phyloP scores from a whole-genome alignment of 140 eudicot species.

The Bidens hawaiensis region DNA sequence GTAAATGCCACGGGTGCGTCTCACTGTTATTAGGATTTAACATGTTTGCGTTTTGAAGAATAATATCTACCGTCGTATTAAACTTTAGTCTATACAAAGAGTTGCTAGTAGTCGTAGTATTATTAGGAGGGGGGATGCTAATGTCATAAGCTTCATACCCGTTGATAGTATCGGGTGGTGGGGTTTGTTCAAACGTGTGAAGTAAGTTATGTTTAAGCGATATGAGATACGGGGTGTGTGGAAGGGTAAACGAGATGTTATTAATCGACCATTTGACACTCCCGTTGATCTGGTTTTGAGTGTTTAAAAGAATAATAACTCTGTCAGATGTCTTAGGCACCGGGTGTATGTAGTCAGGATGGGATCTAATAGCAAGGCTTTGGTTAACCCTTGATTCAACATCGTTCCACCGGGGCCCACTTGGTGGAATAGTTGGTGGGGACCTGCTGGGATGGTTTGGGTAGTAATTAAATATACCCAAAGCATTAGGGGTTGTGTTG shows the following conservation, averaged over 20 bases:
- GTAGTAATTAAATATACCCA: constrained; percentile 71
- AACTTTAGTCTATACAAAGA: constrained; percentile 50
- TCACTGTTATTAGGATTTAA: constrained; percentile 45
- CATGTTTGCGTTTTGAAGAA: constrained; percentile 74
- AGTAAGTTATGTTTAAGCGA: constrained; percentile 45
- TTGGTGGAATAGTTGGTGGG: constrained; percentile 65
- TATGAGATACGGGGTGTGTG: constrained; percentile 66
- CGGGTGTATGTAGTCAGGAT: constrained; percentile 34
- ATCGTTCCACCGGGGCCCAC: constrained; percentile 67
- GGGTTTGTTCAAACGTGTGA: constrained; percentile 41
- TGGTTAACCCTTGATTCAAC: constrained; percentile 43
- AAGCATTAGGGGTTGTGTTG: constrained; percentile 61
- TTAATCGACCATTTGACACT: constrained; percentile 60
- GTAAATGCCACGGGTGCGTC: constrained; percentile 95
- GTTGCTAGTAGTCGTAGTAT: constrained; percentile 48
- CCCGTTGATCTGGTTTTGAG: constrained; percentile 58
- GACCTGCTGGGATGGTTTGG: constrained; percentile 56
- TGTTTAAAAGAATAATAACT: constrained; percentile 58
- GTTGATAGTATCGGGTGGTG: constrained; percentile 47
- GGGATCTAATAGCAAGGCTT: constrained; percentile 53
- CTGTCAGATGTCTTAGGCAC: constrained; percentile 63
- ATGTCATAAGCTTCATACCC: constrained; percentile 43
- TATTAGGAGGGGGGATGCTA: constrained; percentile 16
- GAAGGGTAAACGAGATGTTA: constrained; percentile 59
- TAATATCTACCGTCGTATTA: constrained; percentile 56